Percentiles rank a stretch among this genome's conserved stretches.
phyloP scores from a whole-genome alignment of 257 asterid species.

The Vinca minor region DNA sequence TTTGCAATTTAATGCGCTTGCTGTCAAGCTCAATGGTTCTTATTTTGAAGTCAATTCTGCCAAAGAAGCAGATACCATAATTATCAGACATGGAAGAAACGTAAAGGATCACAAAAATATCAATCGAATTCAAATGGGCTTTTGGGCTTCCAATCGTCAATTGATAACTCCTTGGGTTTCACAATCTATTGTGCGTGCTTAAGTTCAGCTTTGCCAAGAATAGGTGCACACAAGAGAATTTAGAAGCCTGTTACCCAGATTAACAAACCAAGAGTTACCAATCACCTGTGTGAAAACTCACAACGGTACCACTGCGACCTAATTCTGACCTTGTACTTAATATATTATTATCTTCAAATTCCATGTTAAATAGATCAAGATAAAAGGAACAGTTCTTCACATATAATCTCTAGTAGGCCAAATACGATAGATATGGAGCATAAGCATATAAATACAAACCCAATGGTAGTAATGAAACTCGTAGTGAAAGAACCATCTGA shows the following conservation, averaged over 20 bases:
- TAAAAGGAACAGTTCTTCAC: neutral
- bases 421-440: slow-evolving; percentile 3
- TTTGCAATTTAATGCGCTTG: slow-evolving; percentile 64
- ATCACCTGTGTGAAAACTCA: neutral
- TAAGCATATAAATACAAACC: slow-evolving; percentile 42
- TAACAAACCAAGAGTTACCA: neutral
- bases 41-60: slow-evolving; percentile 78
- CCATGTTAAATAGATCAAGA: neutral
- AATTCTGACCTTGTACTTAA: neutral
- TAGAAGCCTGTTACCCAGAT: neutral
- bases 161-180: neutral
- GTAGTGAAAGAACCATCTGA: slow-evolving; percentile 74
- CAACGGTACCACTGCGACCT: neutral
- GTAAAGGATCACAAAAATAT: neutral
- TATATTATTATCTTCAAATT: neutral
- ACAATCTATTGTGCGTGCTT: neutral
- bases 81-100: slow-evolving; percentile 1
- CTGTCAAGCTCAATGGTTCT: slow-evolving; percentile 70
- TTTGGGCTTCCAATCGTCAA: neutral
- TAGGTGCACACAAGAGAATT: neutral
- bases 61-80: neutral
- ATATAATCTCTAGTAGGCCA: neutral
- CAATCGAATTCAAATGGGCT: neutral
- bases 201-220: neutral
- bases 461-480: slow-evolving; percentile 73